Evolutionary conservation across 208 protist species (phyloP).

Genomic region (Crithidia mellificae): DNA sequence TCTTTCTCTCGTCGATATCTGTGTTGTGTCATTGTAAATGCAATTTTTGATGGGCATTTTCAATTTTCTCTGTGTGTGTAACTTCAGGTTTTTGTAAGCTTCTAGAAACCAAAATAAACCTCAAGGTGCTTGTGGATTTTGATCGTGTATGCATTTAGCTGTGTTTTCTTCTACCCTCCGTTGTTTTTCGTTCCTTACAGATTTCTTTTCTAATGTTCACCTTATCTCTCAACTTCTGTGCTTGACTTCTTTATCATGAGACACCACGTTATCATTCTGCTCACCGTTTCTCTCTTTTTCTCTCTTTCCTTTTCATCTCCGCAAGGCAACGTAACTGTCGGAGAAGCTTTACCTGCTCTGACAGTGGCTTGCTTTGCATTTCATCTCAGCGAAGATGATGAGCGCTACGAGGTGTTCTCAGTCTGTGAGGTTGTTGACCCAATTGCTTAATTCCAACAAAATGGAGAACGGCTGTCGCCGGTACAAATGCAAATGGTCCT

Average conservation of each 20-base stretch:
- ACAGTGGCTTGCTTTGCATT: background rate
- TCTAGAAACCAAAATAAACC: too few relatives aligned
- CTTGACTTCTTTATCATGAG: background rate
- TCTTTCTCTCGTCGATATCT: too few relatives aligned
- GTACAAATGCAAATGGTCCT: background rate
- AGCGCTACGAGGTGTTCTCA: background rate
- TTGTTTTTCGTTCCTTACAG: slow-evolving; percentile 17
- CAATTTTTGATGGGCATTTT: too few relatives aligned
- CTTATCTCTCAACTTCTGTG: slow-evolving; percentile 1
- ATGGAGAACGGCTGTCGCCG: too few relatives aligned
- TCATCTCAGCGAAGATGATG: background rate
- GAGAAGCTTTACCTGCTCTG: background rate
- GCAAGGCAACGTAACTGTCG: too few relatives aligned
- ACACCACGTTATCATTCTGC: too few relatives aligned
- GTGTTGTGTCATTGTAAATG: too few relatives aligned
- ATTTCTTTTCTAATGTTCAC: slow-evolving; percentile 2
- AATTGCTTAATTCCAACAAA: background rate
- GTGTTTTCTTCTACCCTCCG: too few relatives aligned
- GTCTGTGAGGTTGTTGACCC: slow-evolving; percentile 4
- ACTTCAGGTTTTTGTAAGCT: too few relatives aligned
- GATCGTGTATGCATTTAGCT: too few relatives aligned
- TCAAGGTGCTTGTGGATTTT: too few relatives aligned
- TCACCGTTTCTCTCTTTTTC: background rate
- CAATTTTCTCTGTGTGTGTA: too few relatives aligned
- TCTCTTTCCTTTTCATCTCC: background rate